Evolutionary conservation across 2,329 filamentous ascomycete genomes (phyloP).

Genomic region (Stagonosporopsis chrysanthemi): DNA sequence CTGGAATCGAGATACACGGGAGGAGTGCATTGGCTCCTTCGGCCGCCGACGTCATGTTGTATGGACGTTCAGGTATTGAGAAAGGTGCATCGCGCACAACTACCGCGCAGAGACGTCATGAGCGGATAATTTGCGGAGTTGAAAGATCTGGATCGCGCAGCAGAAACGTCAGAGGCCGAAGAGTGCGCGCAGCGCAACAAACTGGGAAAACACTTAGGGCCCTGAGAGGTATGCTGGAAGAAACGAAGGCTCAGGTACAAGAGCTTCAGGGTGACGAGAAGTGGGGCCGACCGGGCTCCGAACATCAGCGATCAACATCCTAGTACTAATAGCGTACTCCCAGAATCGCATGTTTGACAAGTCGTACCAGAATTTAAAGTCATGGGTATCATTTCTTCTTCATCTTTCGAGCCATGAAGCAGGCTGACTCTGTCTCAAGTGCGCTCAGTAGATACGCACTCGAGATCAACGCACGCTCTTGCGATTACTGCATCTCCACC

Average conservation of each 20-base stretch:
- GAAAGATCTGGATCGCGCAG: neutral
- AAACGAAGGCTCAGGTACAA: neutral
- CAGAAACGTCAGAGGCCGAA: neutral
- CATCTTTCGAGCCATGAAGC: neutral
- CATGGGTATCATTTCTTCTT: neutral
- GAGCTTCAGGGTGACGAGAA: neutral
- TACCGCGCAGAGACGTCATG: constrained; percentile 1
- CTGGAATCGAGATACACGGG: neutral
- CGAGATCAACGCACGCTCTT: neutral
- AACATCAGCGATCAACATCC: neutral
- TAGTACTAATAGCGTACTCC: neutral
- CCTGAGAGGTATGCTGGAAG: neutral
- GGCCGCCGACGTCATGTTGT: constrained; percentile 8
- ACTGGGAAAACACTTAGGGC: neutral
- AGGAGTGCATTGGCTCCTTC: neutral
- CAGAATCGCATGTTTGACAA: neutral
- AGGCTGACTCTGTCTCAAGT: neutral
- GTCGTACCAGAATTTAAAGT: neutral
- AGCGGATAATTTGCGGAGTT: too few relatives aligned
- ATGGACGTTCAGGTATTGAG: neutral
- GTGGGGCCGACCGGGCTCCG: neutral
- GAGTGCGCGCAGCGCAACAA: neutral
- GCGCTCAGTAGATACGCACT: neutral
- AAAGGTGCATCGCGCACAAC: neutral
- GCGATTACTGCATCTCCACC: constrained; percentile 46